Base-by-base conservation (phyloP, 495 filamentous ascomycete species). In the Amphirosellinia nigrospora region DNA sequence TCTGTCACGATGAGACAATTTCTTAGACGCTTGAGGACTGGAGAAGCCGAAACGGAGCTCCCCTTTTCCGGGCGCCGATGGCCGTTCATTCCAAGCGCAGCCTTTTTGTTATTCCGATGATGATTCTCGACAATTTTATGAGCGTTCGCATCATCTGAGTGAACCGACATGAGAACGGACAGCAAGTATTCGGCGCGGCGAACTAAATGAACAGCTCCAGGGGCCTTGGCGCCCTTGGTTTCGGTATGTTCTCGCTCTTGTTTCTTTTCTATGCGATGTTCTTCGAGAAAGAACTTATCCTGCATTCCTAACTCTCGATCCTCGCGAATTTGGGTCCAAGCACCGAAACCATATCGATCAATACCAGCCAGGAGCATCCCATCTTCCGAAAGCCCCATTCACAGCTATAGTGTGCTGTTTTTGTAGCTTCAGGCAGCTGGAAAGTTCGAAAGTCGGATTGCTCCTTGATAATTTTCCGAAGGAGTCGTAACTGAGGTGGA, bases 361-460 rank as follows among this genome's bases (percentile, higher is more conserved):
- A 99, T 97, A 63, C 96, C 96, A 36, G 98, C 88, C 66, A 94
- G 92, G 53, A 99, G 89, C 96, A 99, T 99, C 39, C 92, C 96
- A 75, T 99, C 96, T 81, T 99, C 96, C 90, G 88, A 4, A 94
- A 87, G 61, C 93, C 94, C 96, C 96, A 99, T 36, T 90, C 82
- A 74, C 93, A 97, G 46, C 89, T 90, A 77, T 98, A 99, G 69
- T 86, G 81, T 3, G 95, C 93, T 15, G 91, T 85, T 74, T 98
- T 99, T 0, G 91, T 92, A 3, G 96, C 96, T 77, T 98, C 94
- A 4, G 93, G 90, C 36, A 99, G 87, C 21, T 93, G 91, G 81
- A 98, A 99, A 45, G 84, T 92, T 68, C 80, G 86, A 74, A 88
- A 89, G 70, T 95, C 91, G 19, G 88, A 50, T 7, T 88, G 83